Base-by-base conservation (phyloP, 1,284 basidiomycete species). In the Ganoderma lingzhi region DNA sequence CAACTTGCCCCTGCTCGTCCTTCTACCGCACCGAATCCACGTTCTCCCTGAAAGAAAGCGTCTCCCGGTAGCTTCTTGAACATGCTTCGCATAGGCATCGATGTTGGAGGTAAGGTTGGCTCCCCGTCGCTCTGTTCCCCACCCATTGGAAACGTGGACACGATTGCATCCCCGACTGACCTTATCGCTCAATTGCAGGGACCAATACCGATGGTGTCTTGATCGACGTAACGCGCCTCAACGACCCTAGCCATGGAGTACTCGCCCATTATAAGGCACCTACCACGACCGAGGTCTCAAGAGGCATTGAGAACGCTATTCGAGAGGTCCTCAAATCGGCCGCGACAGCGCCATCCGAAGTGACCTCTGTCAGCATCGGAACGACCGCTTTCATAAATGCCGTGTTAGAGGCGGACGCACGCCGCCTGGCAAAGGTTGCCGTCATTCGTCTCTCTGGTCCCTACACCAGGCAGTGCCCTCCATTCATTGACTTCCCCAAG, bases 361-460 rank as follows among this genome's bases (percentile, higher is more conserved):
- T 87, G 35, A 73, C 83, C 15, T 83, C 82, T 62, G 75, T 87
- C 64, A 85, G 83, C 10, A 84, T 87, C 68, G 86, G 86, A 44
- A 87, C 85, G 1, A 86, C 85, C 19, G 84, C 85, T 58, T 88
- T 88, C 78, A 82, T 88, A 67, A 88, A 88, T 70, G 87, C 87
- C 0, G 83, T 88, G 1, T 78, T 88, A 56, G 87, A 88, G 76
- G 79, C 82, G 45, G 84, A 88, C 71, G 77, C 78, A 28, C 75
- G 81, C 6, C 80, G 84, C 4, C 80, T 88, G 4, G 81, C 84
- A 32, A 85, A 84, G 58, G 86, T 88, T 0, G 87, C 87, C 0
- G 85, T 88, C 63, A 79, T 88, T 44, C 85, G 87, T 64, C 79
- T 88, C n/a, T 86, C 85, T 78, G 73, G 85, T 70, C 69, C 87